phyloP scores from a whole-genome alignment of 768 basidiomycete genomes.

The Grammothele lineata region DNA sequence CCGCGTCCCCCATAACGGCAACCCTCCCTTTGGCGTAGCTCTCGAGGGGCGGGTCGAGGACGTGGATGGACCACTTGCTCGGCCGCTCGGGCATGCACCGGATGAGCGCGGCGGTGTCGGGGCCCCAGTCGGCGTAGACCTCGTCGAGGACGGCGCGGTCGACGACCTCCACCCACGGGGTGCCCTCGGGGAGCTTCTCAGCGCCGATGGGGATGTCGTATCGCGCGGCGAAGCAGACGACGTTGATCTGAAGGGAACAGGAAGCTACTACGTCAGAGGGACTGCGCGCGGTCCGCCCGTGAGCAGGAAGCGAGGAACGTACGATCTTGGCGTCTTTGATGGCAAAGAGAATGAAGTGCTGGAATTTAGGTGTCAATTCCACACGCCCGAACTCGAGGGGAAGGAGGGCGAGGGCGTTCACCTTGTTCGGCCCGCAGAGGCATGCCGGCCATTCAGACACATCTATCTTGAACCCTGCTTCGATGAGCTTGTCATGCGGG shows the following conservation, averaged over 20 bases:
- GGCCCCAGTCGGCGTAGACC: constrained; percentile 42
- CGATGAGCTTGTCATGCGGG: constrained; percentile 32
- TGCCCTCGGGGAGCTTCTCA: constrained; percentile 1
- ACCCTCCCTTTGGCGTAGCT: constrained; percentile 41
- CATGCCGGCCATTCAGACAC: constrained; percentile 32
- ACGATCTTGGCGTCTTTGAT: constrained; percentile 42
- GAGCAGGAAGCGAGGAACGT: too few species aligned
- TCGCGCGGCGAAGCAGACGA: constrained; percentile 40
- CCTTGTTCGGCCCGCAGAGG: constrained; percentile 44
- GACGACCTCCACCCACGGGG: constrained; percentile 38
- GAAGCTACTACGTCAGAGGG: too few species aligned
- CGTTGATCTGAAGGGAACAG: constrained; percentile 38
- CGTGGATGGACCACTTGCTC: constrained; percentile 53
- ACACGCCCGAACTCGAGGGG: neutral
- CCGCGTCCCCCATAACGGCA: constrained; percentile 50
- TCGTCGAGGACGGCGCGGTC: constrained; percentile 38
- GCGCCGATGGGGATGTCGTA: constrained; percentile 20
- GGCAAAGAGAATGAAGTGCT: constrained; percentile 54
- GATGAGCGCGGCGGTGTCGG: constrained; percentile 37
- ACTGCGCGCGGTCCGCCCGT: too few species aligned
- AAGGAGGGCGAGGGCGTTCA: too few species aligned
- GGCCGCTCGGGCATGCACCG: constrained; percentile 38
- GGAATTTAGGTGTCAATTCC: neutral
- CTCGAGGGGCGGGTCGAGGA: constrained; percentile 39
- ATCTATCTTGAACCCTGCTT: constrained; percentile 39